Evolutionary conservation across 2,329 filamentous ascomycete species (phyloP).

Genomic region (Fusarium papillatum): DNA sequence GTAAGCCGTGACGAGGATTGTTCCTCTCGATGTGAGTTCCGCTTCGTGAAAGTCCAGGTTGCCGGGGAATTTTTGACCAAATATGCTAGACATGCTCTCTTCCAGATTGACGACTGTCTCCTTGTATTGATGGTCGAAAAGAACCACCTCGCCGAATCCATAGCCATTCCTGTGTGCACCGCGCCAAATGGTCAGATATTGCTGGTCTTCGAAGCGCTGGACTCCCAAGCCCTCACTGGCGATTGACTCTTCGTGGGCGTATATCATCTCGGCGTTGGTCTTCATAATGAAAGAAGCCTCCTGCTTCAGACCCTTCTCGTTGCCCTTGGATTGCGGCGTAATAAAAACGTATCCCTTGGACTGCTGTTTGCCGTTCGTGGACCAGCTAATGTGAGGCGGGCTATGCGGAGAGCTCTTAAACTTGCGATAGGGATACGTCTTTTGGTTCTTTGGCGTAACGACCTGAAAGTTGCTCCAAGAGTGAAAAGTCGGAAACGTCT

Average conservation of each 20-base stretch:
- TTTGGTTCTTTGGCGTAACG: conserved; percentile 15
- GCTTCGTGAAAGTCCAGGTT: conserved; percentile 42
- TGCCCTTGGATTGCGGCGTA: conserved; percentile 31
- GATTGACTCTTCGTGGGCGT: conserved; percentile 27
- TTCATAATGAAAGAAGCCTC: conserved; percentile 40
- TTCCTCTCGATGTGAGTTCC: conserved; percentile 36
- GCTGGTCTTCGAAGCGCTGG: conserved; percentile 46
- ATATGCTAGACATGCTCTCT: conserved; percentile 6
- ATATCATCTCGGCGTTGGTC: conserved; percentile 48
- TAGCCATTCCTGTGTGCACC: conserved; percentile 43
- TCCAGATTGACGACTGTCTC: conserved; percentile 27
- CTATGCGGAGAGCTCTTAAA: conserved; percentile 43
- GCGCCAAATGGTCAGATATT: conserved; percentile 48
- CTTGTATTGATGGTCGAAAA: conserved; percentile 47
- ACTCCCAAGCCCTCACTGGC: conserved; percentile 41
- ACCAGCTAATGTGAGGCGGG: conserved; percentile 37
- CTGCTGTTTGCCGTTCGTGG: conserved; percentile 27
- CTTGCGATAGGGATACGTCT: conserved; percentile 33
- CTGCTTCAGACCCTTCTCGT: conserved; percentile 20
- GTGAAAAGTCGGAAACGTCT: conserved; percentile 14
- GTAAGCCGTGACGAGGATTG: conserved; percentile 41
- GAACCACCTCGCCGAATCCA: conserved; percentile 48
- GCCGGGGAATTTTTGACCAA: conserved; percentile 3
- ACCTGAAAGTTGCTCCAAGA: conserved; percentile 40
- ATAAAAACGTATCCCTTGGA: conserved; percentile 46